These are phyloP conservation scores for Aspergillus udagawae DNA, from an alignment of 2,329 filamentous ascomycete genomes.

Conservation along the genomic window DNA sequence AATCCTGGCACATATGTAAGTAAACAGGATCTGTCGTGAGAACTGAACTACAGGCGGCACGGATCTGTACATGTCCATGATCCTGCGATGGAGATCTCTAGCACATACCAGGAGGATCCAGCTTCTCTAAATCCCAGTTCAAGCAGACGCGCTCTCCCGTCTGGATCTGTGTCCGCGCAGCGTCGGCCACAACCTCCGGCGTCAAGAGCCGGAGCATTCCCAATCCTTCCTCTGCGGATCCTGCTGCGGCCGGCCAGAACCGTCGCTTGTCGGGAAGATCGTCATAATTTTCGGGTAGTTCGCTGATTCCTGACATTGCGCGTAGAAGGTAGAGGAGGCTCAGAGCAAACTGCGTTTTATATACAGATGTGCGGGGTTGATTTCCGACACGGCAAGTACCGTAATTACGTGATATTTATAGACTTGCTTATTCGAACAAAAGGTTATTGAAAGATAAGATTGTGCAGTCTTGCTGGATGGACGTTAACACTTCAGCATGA, in stretches of 20 bases:
- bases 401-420: too few relatives aligned
- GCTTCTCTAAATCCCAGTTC: conserved; percentile 55
- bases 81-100: background rate
- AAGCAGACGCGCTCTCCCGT: conserved; percentile 52
- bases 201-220: conserved; percentile 53
- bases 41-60: background rate
- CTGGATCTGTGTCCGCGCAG: conserved; percentile 50
- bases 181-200: conserved; percentile 48
- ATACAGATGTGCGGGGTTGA: conserved; percentile 2
- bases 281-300: conserved; percentile 32
- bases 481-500: background rate
- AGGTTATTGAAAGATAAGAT: background rate
- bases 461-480: background rate
- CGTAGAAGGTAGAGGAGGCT: background rate
- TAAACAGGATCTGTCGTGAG: background rate
- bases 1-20: conserved; percentile 39
- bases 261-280: conserved; percentile 47
- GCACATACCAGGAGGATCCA: conserved; percentile 41
- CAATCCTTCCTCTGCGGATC: conserved; percentile 50
- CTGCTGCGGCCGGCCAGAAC: conserved; percentile 47
- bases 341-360: background rate
- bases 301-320: conserved; percentile 19
- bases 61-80: too few relatives aligned
- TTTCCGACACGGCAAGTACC: background rate
- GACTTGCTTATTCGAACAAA: background rate